phyloP scores from a whole-genome alignment of 148 eudicot species.

The Pouteria glomerata region DNA sequence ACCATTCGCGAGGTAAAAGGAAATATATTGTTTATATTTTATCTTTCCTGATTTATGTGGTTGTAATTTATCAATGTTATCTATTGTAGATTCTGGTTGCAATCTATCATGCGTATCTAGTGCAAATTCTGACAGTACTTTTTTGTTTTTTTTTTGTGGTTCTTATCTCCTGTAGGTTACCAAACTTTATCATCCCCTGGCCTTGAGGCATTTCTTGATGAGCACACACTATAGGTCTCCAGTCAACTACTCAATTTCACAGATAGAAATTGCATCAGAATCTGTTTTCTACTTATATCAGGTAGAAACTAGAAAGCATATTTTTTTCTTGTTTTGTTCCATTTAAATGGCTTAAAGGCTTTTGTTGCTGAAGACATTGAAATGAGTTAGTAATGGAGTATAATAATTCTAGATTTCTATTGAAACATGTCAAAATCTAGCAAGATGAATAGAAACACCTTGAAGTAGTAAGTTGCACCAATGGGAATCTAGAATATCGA shows the following conservation, averaged over 20 bases:
- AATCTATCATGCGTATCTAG: not conserved
- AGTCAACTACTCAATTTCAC: conserved; percentile 63
- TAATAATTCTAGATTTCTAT: not conserved
- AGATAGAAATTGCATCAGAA: conserved; percentile 68
- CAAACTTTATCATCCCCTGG: conserved; percentile 71
- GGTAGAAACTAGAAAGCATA: conserved; percentile 31
- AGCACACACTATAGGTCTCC: conserved; percentile 76
- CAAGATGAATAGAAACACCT: not conserved
- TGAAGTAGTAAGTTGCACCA: not conserved
- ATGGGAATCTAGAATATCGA: not conserved
- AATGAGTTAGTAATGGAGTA: not conserved
- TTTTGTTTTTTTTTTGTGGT: conserved; percentile 8
- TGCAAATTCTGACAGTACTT: not conserved
- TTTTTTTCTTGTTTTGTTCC: not conserved
- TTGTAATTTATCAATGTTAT: not conserved
- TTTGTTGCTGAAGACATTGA: not conserved
- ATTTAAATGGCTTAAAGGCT: not conserved
- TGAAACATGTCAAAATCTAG: not conserved
- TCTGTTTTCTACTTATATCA: conserved; percentile 66
- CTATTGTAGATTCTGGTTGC: conserved; percentile 3
- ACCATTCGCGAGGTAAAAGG: conserved; percentile 78
- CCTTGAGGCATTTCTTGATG: conserved; percentile 77
- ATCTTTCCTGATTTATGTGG: not conserved
- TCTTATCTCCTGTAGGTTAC: conserved; percentile 48
- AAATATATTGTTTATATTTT: not conserved